These are phyloP conservation scores for Monilinia laxa DNA, from an alignment of 2,329 filamentous ascomycete species.

Conservation along the genomic window DNA sequence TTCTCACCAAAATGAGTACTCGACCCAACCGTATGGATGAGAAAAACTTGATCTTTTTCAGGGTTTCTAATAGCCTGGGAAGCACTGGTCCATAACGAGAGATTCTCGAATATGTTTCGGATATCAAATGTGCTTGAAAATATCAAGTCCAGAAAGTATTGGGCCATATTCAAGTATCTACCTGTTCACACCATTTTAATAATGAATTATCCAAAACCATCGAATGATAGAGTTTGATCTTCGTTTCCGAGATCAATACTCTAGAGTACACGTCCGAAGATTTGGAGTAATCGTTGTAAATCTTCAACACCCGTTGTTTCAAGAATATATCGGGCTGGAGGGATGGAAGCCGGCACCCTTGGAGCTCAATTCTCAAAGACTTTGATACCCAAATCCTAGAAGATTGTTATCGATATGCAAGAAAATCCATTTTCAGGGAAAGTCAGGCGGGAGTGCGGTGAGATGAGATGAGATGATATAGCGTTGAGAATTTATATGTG, in stretches of 20 bases:
- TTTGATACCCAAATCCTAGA: not conserved
- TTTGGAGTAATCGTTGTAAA: not conserved
- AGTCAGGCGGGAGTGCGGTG: not conserved
- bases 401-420: not conserved
- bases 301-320: not conserved
- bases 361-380: too few relatives aligned
- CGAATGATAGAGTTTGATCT: not conserved
- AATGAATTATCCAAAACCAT: not conserved
- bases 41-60: not conserved
- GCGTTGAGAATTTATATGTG: too few relatives aligned
- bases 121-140: not conserved
- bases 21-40: not conserved
- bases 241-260: not conserved
- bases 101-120: not conserved
- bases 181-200: not conserved
- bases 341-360: not conserved
- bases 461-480: not conserved
- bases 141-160: not conserved
- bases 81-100: too few relatives aligned
- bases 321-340: not conserved
- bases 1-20: not conserved
- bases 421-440: not conserved
- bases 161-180: not conserved
- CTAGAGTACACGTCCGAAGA: not conserved
- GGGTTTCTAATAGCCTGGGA: not conserved